Base-by-base conservation (phyloP, 768 basidiomycete genomes). In the Boletus rubescentipes region DNA sequence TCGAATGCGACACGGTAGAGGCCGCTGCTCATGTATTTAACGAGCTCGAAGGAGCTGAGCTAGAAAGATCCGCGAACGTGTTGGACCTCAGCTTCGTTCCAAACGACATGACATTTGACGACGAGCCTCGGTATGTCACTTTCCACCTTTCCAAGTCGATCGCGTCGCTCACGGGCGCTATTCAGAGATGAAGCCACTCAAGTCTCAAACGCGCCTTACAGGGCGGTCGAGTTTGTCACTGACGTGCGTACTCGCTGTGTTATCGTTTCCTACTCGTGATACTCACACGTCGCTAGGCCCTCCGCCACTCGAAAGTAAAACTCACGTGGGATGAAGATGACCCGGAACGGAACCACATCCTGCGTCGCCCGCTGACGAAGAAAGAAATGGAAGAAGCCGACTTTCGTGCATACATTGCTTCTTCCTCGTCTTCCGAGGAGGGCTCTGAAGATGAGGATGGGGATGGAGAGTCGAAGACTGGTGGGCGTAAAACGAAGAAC, bases 271-370 rank as follows among this genome's bases (percentile, higher is more conserved):
- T 10, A 44, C 18, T 31, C 12, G 29, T 45, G n/a, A 16, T 39
- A 32, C 44, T 42, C 23, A 54, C 14, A 34, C 35, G 32, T 14
- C 9, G 29, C 7, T 59, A 98, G 94, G 96, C 96, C 10, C 82
- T 99, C 6, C 89, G 96, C 6, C 95, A 98, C 68, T 99, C 97
- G 14, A 97, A 93, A 76, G 96, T 98, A 55, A 97, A 92, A 65
- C 80, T 98, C 31, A 97, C 95, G 5, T 99, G 97, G 97, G 97
- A 99, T 60, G 91, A 94, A 50, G 97, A 98, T 69, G 95, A 98
- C 61, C 87, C 91, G 0, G 89, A 94, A 64, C 87, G 96, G 37
- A 80, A 79, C 52, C 84, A 84, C 40, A 62, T 94, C 45, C 92
- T 94, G 1, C 84, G 93, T 42, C 87, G 93, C 20, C 76, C 77